Conservation (phyloP, 306 rosid genomes). For the Lupinus albus region DNA sequence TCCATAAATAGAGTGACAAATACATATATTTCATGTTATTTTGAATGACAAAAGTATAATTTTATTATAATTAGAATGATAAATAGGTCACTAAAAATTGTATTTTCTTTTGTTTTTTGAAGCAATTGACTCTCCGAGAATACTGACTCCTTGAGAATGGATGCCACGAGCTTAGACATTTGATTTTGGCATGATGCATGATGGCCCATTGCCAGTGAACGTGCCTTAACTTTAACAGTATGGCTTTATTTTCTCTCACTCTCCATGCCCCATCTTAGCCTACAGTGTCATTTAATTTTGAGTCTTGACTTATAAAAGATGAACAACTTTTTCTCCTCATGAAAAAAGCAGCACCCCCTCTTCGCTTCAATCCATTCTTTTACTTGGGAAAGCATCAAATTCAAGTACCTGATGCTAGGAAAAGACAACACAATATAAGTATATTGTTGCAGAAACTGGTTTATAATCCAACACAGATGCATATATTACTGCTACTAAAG, state of each 20-base stretch:
- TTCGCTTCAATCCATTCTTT: conserved; percentile 37
- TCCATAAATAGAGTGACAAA: too few relatives aligned
- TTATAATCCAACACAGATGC: neutral
- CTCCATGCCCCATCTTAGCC: too few relatives aligned
- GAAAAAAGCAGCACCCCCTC: conserved; percentile 43
- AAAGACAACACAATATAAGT: conserved; percentile 36
- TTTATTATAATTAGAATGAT: too few relatives aligned
- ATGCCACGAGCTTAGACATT: conserved; percentile 45
- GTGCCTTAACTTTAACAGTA: conserved; percentile 53
- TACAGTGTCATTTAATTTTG: conserved; percentile 52
- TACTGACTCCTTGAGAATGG: conserved; percentile 22
- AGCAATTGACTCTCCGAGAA: too few relatives aligned
- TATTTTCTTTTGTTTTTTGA: too few relatives aligned
- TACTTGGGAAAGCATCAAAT: conserved; percentile 27
- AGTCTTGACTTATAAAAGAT: conserved; percentile 51
- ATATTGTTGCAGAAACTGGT: neutral
- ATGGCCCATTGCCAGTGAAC: conserved; percentile 51
- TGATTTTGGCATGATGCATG: conserved; percentile 39
- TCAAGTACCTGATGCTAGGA: conserved; percentile 36
- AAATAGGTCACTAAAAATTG: too few relatives aligned
- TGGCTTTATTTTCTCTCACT: conserved; percentile 33
- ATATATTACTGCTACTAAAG: too few relatives aligned
- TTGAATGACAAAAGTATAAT: too few relatives aligned
- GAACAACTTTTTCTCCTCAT: conserved; percentile 45
- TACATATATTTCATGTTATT: too few relatives aligned